Evolutionary conservation across 2,329 filamentous ascomycete genomes (phyloP).

Genomic region (Mycosphaerella arachidis): DNA sequence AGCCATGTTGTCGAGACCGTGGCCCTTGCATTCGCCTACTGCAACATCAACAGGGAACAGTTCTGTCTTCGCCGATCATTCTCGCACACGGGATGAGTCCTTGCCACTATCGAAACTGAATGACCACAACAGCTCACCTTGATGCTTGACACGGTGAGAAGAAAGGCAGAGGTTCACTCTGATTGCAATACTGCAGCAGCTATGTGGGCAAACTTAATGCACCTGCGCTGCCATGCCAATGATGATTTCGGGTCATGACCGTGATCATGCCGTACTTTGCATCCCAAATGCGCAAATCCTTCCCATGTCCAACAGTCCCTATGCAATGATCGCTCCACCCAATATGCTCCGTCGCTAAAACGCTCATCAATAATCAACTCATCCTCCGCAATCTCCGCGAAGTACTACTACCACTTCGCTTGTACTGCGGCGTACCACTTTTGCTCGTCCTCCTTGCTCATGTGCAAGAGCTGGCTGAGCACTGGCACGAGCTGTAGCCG

Average conservation of each 20-base stretch:
- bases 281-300: not conserved
- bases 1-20: not conserved
- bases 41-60: not conserved
- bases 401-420: conserved; percentile 31
- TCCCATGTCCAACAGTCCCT: not conserved
- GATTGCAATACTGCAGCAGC: too few relatives aligned
- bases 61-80: not conserved
- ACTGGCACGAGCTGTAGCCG: conserved; percentile 74
- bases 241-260: not conserved
- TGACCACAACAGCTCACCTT: not conserved
- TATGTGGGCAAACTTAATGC: not conserved
- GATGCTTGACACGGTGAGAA: not conserved
- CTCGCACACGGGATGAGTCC: not conserved
- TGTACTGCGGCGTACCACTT: conserved; percentile 77
- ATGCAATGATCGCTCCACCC: not conserved
- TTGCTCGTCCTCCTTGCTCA: conserved; percentile 78
- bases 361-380: not conserved
- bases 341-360: not conserved
- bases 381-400: not conserved
- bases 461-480: conserved; percentile 68
- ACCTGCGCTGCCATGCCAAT: not conserved
- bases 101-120: too few relatives aligned
- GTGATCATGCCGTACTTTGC: too few relatives aligned
- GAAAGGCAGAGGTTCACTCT: not conserved
- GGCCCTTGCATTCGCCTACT: not conserved